phyloP scores from a whole-genome alignment of 1,284 basidiomycete genomes.

The Cutaneotrichosporon cutaneum region DNA sequence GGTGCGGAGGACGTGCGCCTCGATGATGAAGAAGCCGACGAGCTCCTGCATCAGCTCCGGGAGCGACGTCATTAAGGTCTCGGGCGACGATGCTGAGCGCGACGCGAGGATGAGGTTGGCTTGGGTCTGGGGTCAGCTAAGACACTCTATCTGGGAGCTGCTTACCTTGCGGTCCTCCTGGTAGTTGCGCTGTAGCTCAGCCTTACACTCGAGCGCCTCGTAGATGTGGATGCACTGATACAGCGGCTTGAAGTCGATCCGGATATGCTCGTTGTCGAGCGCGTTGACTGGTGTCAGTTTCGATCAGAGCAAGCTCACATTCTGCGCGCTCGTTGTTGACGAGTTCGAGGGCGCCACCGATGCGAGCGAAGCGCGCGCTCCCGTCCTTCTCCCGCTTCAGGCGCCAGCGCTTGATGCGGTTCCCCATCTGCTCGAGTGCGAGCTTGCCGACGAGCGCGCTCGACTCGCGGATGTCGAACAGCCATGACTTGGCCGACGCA shows the following conservation, averaged over 20 bases:
- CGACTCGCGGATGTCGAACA: slow-evolving; percentile 89
- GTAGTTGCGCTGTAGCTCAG: slow-evolving; percentile 86
- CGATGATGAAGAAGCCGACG: slow-evolving; percentile 98
- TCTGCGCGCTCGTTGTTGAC: slow-evolving; percentile 93
- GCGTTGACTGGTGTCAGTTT: slow-evolving; percentile 67
- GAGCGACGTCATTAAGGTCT: slow-evolving; percentile 56
- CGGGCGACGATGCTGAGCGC: slow-evolving; percentile 52
- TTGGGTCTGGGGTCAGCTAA: slow-evolving; percentile 67
- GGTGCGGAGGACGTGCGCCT: slow-evolving; percentile 86
- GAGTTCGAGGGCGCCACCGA: slow-evolving; percentile 91
- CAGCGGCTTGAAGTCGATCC: slow-evolving; percentile 90
- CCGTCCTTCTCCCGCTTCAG: slow-evolving; percentile 66
- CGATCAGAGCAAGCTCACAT: slow-evolving; percentile 61
- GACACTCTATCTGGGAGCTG: too few species aligned
- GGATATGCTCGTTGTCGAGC: slow-evolving; percentile 81
- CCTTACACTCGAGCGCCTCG: slow-evolving; percentile 80
- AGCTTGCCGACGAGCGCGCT: slow-evolving; percentile 81
- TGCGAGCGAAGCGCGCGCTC: slow-evolving; percentile 65
- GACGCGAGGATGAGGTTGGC: slow-evolving; percentile 88
- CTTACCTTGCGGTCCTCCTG: slow-evolving; percentile 89
- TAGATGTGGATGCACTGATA: slow-evolving; percentile 99
- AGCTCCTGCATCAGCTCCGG: slow-evolving; percentile 79
- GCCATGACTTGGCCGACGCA: slow-evolving; percentile 93
- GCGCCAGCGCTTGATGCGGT: slow-evolving; percentile 80
- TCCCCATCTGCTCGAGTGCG: slow-evolving; percentile 87